Evolutionary conservation across 164 flowering plant genomes (phyloP), one percentile per base, ranked within the genome.

Genomic region (Amborella trichopoda): DNA sequence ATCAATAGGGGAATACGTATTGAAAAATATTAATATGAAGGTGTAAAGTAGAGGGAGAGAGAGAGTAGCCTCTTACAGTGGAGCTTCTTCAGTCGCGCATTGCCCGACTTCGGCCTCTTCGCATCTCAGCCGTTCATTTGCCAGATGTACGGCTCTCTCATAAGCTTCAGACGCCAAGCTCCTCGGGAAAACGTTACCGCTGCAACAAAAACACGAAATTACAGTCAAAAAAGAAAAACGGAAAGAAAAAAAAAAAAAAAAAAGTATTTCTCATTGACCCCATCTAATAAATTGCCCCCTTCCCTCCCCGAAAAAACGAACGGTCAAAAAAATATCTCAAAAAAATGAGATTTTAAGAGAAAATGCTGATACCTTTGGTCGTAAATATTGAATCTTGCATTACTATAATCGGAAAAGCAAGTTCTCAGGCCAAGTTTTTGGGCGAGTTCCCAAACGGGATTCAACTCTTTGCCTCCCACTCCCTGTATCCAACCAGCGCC

Each of bases 401-500:
- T 79, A 61, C 81, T 85, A 55, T 86, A 86, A 45, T 90, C 97
- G 23, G 95, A 90, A 53, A 71, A 76, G 59, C 73, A 69, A n/a
- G 95, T 86, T 3, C 84, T 77, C 43, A 86, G 78, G n/a, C 60
- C 68, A 0, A 69, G 56, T 25, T 65, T 38, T 6, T 44, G 13
- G 9, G 91, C 95, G 32, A 90, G 75, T 33, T 86, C 91, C 95
- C 91, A 86, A 28, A 90, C 76, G 1, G 97, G 97, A 38, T 90
- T 90, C 17, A 80, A 50, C 52, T 73, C 66, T 51, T 68, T 67
- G 14, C 97, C 97, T 1, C 94, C 95, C 24, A 86, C 94, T 14
- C 97, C 95, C 55, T 67, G 75, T 23, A 90, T 74, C 97, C 97
- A 90, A 26, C 95, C 89, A 12, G 97, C 97, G 3, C 97, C 97